Conservation (phyloP, 495 filamentous ascomycete species). For the Penicillium ucsense region DNA sequence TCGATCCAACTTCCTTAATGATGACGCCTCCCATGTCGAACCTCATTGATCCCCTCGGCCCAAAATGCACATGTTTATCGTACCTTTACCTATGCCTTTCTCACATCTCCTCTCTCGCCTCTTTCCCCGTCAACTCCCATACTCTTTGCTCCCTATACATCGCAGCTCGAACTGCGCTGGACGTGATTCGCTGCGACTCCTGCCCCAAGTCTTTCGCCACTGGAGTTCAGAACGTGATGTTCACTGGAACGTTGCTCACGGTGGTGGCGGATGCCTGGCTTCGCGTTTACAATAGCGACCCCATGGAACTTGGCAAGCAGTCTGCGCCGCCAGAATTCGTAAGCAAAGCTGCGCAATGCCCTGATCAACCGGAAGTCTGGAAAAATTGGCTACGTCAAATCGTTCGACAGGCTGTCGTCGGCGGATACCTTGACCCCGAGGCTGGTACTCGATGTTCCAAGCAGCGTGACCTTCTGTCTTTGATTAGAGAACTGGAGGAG, state of each 20-base stretch:
- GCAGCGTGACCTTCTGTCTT: slow-evolving; percentile 23
- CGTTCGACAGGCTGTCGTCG: slow-evolving; percentile 30
- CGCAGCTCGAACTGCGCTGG: slow-evolving; percentile 44
- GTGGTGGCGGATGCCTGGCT: slow-evolving; percentile 51
- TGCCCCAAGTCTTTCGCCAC: slow-evolving; percentile 43
- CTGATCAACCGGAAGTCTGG: slow-evolving; percentile 23
- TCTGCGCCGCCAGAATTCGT: slow-evolving; percentile 24
- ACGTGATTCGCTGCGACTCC: slow-evolving; percentile 47
- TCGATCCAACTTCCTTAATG: slow-evolving; percentile 8
- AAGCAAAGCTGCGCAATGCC: slow-evolving; percentile 15
- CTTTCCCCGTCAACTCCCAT: slow-evolving; percentile 34
- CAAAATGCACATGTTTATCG: slow-evolving; percentile 35
- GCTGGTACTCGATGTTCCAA: slow-evolving; percentile 13
- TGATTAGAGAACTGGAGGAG: slow-evolving; percentile 32
- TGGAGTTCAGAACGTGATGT: slow-evolving; percentile 54
- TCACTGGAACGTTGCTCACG: slow-evolving; percentile 54
- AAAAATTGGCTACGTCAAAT: slow-evolving; percentile 30
- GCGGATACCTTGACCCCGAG: slow-evolving; percentile 16
- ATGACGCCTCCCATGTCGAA: slow-evolving; percentile 17
- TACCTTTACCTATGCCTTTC: slow-evolving; percentile 38
- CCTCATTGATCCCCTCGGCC: slow-evolving; percentile 11
- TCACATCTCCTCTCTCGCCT: slow-evolving; percentile 32
- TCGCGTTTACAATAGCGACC: slow-evolving; percentile 26
- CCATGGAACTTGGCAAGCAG: slow-evolving; percentile 27
- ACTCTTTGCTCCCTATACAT: slow-evolving; percentile 48